Percentiles rank a stretch among this genome's conserved stretches.
These are phyloP conservation scores for Taxillus chinensis DNA, from an alignment of 164 flowering plant species.

Conservation along the genomic window DNA sequence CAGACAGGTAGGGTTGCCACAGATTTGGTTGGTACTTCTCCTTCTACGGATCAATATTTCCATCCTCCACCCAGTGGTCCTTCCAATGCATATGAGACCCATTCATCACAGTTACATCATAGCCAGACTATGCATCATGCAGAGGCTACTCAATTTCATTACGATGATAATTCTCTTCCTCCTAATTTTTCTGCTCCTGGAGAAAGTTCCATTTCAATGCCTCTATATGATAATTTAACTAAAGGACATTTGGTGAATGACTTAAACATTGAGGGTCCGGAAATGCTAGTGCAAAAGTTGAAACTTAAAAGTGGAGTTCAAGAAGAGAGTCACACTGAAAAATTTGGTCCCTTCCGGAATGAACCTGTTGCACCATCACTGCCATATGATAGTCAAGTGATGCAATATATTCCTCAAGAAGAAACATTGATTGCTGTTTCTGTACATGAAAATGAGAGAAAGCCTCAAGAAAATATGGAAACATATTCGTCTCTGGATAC, in stretches of 20 bases:
- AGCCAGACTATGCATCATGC: conserved; percentile 16
- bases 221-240: conserved; percentile 6
- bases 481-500: conserved; percentile 5
- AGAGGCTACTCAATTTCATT: conserved; percentile 10
- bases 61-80: conserved; percentile 12
- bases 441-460: conserved; percentile 9
- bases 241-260: conserved; percentile 12
- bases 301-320: conserved; percentile 13
- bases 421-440: conserved; percentile 10
- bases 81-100: conserved; percentile 12
- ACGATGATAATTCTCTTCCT: conserved; percentile 7
- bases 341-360: conserved; percentile 1
- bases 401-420: conserved; percentile 8
- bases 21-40: conserved; percentile 8
- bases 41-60: conserved; percentile 12
- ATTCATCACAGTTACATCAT: conserved; percentile 13
- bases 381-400: conserved; percentile 11
- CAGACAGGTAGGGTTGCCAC: conserved; percentile 12
- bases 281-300: conserved; percentile 9
- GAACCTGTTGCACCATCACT: conserved; percentile 6
- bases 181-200: conserved; percentile 10
- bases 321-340: conserved; percentile 16
- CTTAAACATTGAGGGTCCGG: conserved; percentile 6
- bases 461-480: conserved; percentile 11
- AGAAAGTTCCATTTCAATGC: conserved; percentile 5